Evolutionary conservation across 1,139 yeast species (phyloP).

Genomic region (Pichia sp.): DNA sequence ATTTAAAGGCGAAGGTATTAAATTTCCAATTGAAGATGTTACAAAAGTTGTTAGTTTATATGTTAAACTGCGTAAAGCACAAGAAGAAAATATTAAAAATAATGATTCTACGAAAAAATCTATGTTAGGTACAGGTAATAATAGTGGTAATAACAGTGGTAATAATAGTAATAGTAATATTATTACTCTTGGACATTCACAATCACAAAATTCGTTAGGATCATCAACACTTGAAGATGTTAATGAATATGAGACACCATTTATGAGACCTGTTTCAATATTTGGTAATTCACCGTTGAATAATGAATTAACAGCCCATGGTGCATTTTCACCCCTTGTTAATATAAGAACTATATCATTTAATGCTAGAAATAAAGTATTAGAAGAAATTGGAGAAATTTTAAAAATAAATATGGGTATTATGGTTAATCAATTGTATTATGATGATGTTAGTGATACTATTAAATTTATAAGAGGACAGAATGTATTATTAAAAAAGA

Average conservation of each 20-base stretch:
- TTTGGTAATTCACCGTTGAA: constrained; percentile 20
- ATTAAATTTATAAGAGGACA: constrained; percentile 19
- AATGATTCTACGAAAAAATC: neutral
- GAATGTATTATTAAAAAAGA: constrained; percentile 10
- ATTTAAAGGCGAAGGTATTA: constrained; percentile 42
- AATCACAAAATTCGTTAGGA: constrained; percentile 8
- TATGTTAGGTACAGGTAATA: neutral
- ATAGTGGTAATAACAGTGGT: neutral
- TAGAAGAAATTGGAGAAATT: constrained; percentile 25
- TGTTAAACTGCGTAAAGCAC: constrained; percentile 29
- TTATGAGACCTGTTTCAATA: constrained; percentile 23
- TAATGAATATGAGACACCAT: constrained; percentile 17
- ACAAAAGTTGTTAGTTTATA: constrained; percentile 45
- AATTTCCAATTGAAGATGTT: constrained; percentile 51
- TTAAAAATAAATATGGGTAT: constrained; percentile 25
- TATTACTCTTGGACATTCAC: neutral
- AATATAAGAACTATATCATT: constrained; percentile 5
- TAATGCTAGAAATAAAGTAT: constrained; percentile 15
- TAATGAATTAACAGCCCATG: constrained; percentile 17
- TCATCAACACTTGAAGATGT: neutral
- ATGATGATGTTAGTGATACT: constrained; percentile 21
- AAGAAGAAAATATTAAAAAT: constrained; percentile 3
- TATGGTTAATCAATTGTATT: constrained; percentile 22
- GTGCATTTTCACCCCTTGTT: constrained; percentile 19
- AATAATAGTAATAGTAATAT: neutral